Conservation (phyloP, 139 green algal genomes). For the Chlamydomonas schloesseri region DNA sequence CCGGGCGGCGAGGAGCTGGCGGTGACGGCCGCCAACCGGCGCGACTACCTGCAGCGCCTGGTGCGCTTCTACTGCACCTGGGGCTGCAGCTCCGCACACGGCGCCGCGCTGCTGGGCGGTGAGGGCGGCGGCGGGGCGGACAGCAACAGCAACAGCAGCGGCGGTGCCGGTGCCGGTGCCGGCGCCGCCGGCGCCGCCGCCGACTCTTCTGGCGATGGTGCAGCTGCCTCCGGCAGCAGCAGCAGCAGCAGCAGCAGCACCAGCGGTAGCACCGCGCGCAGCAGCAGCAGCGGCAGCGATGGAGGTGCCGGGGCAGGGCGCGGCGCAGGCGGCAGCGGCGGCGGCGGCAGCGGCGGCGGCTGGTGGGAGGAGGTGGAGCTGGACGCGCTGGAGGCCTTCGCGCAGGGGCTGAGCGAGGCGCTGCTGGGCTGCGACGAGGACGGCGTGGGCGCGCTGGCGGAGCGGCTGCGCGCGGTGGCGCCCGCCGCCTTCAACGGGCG, state of each 20-base stretch:
- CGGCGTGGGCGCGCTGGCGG: slow-evolving; percentile 4
- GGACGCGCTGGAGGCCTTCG: slow-evolving; percentile 29
- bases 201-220: no score
- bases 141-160: not conserved
- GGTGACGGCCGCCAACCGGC: slow-evolving; percentile 1
- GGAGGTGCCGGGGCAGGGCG: not conserved
- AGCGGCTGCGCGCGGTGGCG: slow-evolving; percentile 4
- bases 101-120: not conserved
- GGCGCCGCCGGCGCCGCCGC: not conserved
- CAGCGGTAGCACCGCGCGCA: no score
- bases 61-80: slow-evolving; percentile 36
- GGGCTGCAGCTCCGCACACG: slow-evolving; percentile 34
- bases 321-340: no score
- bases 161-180: not conserved
- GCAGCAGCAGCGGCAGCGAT: not conserved
- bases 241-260: not conserved
- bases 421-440: not conserved
- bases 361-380: slow-evolving; percentile 20
- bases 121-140: not conserved
- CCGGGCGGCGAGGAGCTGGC: slow-evolving; percentile 7
- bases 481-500: slow-evolving; percentile 21
- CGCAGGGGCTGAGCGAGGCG: slow-evolving; percentile 21
- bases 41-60: slow-evolving; percentile 29
- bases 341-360: not conserved
- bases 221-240: no score